These are phyloP conservation scores for Jatropha multifida DNA, from an alignment of 441 rosid genomes.

Conservation along the genomic window DNA sequence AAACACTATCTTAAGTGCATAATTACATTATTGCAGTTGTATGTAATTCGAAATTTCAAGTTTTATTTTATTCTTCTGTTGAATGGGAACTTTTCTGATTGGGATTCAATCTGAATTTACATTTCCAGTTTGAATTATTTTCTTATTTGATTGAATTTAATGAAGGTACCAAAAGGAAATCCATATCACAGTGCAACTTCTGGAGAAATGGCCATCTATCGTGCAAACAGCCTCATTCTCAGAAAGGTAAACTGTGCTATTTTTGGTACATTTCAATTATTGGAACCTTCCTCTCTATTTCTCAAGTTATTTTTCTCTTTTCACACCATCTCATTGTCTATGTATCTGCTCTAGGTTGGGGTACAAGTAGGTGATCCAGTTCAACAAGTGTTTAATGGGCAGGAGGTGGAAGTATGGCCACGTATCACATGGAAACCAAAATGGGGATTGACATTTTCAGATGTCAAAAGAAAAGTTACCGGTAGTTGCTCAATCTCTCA, in stretches of 20 bases:
- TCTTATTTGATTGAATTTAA: slow-evolving; percentile 6
- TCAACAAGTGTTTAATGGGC: slow-evolving; percentile 67
- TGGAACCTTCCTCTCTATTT: slow-evolving; percentile 10
- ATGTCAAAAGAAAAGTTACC: slow-evolving; percentile 57
- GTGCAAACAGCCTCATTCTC: slow-evolving; percentile 79
- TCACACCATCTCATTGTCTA: not conserved
- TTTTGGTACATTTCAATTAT: not conserved
- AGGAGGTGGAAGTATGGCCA: slow-evolving; percentile 97
- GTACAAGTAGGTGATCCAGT: slow-evolving; percentile 72
- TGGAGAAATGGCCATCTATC: slow-evolving; percentile 95
- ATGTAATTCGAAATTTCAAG: not conserved
- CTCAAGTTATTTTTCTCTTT: not conserved
- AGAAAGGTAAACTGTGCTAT: slow-evolving; percentile 42
- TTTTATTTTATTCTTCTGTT: not conserved
- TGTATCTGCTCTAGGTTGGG: slow-evolving; percentile 55
- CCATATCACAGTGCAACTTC: slow-evolving; percentile 98
- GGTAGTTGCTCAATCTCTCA: slow-evolving; percentile 66
- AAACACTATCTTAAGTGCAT: not conserved
- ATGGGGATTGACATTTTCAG: slow-evolving; percentile 81
- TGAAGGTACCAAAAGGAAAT: slow-evolving; percentile 91
- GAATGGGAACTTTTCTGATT: not conserved
- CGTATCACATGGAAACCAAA: slow-evolving; percentile 82
- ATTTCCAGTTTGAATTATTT: not conserved
- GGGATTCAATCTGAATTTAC: not conserved
- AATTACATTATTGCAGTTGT: not conserved